These are phyloP conservation scores for Fragaria nilgerrensis DNA, from an alignment of 306 rosid species.

Conservation along the genomic window DNA sequence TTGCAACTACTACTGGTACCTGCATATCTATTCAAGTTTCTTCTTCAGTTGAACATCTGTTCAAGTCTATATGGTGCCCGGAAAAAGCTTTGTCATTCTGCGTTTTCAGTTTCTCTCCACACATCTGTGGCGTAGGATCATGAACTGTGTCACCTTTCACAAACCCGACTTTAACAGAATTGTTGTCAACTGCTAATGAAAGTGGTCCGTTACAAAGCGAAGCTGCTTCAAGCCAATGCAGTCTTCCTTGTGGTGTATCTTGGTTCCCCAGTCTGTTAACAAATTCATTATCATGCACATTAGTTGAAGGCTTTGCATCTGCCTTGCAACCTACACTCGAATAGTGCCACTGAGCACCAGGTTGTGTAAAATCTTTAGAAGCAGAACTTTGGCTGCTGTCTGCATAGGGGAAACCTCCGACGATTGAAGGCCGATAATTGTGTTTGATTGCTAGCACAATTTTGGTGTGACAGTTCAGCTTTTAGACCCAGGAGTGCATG, in stretches of 20 bases:
- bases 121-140: slow-evolving; percentile 31
- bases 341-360: slow-evolving; percentile 29
- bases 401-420: slow-evolving; percentile 36
- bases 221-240: slow-evolving; percentile 61
- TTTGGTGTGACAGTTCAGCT: slow-evolving; percentile 35
- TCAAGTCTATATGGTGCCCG: slow-evolving; percentile 65
- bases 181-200: slow-evolving; percentile 25
- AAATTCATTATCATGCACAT: slow-evolving; percentile 41
- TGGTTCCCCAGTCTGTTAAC: too few species aligned
- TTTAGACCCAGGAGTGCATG: slow-evolving; percentile 37
- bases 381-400: slow-evolving; percentile 28
- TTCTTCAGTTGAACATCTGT: slow-evolving; percentile 59
- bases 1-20: slow-evolving; percentile 47
- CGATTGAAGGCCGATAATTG: slow-evolving; percentile 37
- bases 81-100: slow-evolving; percentile 29
- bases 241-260: slow-evolving; percentile 29
- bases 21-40: slow-evolving; percentile 73
- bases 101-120: slow-evolving; percentile 17
- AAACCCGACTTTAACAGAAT: neutral
- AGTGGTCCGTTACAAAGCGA: slow-evolving; percentile 30
- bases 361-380: slow-evolving; percentile 34
- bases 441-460: slow-evolving; percentile 49
- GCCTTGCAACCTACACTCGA: slow-evolving; percentile 33
- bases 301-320: slow-evolving; percentile 39
- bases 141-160: slow-evolving; percentile 37